These are phyloP conservation scores for Imleria badia DNA, from an alignment of 768 basidiomycete species.

Conservation along the genomic window DNA sequence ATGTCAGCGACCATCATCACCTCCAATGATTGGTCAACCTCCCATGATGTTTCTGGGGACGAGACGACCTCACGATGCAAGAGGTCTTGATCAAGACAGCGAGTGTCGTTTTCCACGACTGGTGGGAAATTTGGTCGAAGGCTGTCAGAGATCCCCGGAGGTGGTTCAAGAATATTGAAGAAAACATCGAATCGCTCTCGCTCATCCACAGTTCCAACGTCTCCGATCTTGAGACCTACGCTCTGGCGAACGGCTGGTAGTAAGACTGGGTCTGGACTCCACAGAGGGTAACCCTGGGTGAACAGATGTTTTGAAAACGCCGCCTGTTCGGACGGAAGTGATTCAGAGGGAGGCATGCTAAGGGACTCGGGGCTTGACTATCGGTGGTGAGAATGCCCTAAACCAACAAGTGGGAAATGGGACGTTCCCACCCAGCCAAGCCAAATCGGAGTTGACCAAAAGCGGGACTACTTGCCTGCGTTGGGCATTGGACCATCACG, in stretches of 20 bases:
- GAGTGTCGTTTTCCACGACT: neutral
- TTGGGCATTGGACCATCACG: no score
- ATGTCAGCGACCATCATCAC: neutral
- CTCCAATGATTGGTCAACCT: neutral
- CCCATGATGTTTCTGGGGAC: neutral
- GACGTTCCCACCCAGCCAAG: no score
- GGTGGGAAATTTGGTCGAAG: neutral
- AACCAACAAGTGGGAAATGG: no score
- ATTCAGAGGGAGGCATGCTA: neutral
- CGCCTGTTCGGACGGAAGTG: neutral
- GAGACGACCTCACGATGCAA: neutral
- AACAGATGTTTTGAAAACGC: neutral
- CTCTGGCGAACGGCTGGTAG: neutral
- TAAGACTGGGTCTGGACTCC: neutral
- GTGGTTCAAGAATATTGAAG: neutral
- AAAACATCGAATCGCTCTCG: neutral
- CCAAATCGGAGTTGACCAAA: no score
- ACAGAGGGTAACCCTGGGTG: neutral
- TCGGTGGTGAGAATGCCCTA: no score
- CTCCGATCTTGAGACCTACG: neutral
- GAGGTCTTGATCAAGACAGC: neutral
- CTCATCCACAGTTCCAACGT: neutral
- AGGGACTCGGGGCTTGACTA: no score
- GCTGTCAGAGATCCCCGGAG: neutral
- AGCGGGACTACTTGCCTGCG: no score